A percentile compares a stretch with the other conserved stretches of the same genome.
Evolutionary conservation across 768 basidiomycete species (phyloP).

Genomic region (Leccinum aurantiacum): DNA sequence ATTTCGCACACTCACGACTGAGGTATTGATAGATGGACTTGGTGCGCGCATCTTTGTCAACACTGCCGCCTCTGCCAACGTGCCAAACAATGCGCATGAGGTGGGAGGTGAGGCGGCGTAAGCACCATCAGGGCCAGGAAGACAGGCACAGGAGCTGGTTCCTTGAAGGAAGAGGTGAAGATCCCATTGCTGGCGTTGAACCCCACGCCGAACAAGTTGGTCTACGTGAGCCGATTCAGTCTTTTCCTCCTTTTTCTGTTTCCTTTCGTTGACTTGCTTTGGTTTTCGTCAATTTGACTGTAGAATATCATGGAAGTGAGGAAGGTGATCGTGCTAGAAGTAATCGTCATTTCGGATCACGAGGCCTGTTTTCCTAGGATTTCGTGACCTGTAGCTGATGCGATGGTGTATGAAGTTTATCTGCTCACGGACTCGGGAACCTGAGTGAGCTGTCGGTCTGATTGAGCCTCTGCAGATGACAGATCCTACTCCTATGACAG

Average conservation of each 20-base stretch:
- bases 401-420: background rate
- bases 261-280: conserved; percentile 5
- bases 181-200: conserved; percentile 66
- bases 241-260: background rate
- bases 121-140: conserved; percentile 10
- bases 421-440: background rate
- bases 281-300: background rate
- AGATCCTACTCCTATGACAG: background rate
- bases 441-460: background rate
- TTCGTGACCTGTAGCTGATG: conserved; percentile 15
- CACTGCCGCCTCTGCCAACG: conserved; percentile 14
- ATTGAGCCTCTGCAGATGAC: background rate
- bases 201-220: conserved; percentile 72
- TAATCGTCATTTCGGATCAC: conserved; percentile 70
- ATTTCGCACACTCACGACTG: conserved; percentile 9
- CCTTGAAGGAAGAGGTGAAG: conserved; percentile 40
- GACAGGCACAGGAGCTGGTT: conserved; percentile 4
- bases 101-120: conserved; percentile 4
- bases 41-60: conserved; percentile 61
- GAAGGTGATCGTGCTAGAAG: conserved; percentile 68
- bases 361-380: conserved; percentile 43
- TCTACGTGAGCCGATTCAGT: conserved; percentile 61
- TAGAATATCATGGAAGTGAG: conserved; percentile 61
- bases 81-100: conserved; percentile 1
- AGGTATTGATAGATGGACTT: conserved; percentile 58